Conservation (phyloP, 2,329 filamentous ascomycete genomes). For the Escovopsis sp. region DNA sequence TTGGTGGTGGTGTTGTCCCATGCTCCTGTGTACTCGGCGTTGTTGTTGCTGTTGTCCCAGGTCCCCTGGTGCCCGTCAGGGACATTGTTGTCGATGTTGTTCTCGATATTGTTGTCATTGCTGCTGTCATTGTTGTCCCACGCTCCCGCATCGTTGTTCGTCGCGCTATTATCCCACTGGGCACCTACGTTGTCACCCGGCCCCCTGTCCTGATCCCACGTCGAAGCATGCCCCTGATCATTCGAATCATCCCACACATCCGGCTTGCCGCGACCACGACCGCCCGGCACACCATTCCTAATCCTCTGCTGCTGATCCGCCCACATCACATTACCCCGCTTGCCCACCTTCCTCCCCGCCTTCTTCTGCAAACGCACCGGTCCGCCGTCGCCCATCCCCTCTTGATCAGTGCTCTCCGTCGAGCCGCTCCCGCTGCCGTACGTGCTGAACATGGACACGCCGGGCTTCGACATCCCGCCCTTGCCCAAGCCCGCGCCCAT, state of each 20-base stretch:
- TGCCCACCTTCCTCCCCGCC: neutral
- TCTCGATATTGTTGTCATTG: neutral
- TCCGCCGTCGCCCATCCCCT: neutral
- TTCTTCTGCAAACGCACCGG: neutral
- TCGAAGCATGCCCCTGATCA: neutral
- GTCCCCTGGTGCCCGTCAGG: no score
- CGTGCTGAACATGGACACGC: slow-evolving; percentile 9
- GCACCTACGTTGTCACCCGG: neutral
- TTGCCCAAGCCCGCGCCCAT: no score
- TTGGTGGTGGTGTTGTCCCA: slow-evolving; percentile 1
- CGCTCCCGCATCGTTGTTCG: no score
- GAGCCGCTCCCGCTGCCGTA: slow-evolving; percentile 6
- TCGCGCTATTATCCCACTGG: no score
- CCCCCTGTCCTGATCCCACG: slow-evolving; percentile 1
- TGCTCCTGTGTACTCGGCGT: no score
- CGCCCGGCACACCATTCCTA: neutral
- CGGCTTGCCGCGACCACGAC: neutral
- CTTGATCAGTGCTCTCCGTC: no score
- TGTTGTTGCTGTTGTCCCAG: neutral
- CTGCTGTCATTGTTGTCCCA: neutral
- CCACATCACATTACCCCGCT: slow-evolving; percentile 3
- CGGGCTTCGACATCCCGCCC: no score
- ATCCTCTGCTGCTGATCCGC: slow-evolving; percentile 2
- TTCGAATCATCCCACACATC: slow-evolving; percentile 2
- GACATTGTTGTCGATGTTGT: no score